phyloP scores from a whole-genome alignment of 495 filamentous ascomycete species.

The Clavariopsis aquatica region DNA sequence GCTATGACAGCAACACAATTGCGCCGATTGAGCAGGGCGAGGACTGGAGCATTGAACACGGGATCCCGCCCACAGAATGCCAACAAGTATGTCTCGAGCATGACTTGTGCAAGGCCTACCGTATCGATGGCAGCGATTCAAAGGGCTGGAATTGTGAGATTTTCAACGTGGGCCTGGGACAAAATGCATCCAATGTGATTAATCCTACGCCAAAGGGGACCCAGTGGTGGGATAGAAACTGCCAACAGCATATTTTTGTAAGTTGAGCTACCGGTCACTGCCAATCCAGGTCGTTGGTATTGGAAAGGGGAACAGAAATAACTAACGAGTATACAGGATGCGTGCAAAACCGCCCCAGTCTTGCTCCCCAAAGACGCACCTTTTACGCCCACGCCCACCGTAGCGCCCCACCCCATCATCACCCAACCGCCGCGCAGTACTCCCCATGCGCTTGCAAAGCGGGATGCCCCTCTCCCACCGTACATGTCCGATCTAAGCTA shows the following conservation, averaged over 20 bases:
- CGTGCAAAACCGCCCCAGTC: background rate
- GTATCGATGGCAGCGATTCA: background rate
- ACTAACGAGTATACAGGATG: slow-evolving; percentile 7
- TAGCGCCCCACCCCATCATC: slow-evolving; percentile 10
- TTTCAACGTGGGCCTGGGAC: slow-evolving; percentile 24
- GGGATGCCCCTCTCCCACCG: slow-evolving; percentile 7
- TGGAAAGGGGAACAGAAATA: background rate
- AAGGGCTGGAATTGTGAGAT: slow-evolving; percentile 22
- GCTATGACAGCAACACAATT: slow-evolving; percentile 18
- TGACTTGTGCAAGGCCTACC: slow-evolving; percentile 16
- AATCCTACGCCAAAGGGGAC: slow-evolving; percentile 7
- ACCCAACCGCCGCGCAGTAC: slow-evolving; percentile 1
- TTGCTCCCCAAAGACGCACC: background rate
- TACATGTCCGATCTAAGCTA: slow-evolving; percentile 21
- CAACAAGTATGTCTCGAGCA: slow-evolving; percentile 30
- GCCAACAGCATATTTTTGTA: slow-evolving; percentile 16
- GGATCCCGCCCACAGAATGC: slow-evolving; percentile 18
- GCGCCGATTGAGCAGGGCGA: slow-evolving; percentile 28
- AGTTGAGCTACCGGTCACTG: background rate
- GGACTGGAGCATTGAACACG: slow-evolving; percentile 27
- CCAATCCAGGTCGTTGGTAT: background rate
- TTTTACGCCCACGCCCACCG: background rate
- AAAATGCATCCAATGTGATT: slow-evolving; percentile 17
- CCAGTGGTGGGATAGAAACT: slow-evolving; percentile 31
- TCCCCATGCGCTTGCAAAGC: slow-evolving; percentile 7